A percentile compares a stretch with the other conserved stretches of the same genome.
phyloP scores from a whole-genome alignment of 768 basidiomycete species.

The Leccinum uliginosum region DNA sequence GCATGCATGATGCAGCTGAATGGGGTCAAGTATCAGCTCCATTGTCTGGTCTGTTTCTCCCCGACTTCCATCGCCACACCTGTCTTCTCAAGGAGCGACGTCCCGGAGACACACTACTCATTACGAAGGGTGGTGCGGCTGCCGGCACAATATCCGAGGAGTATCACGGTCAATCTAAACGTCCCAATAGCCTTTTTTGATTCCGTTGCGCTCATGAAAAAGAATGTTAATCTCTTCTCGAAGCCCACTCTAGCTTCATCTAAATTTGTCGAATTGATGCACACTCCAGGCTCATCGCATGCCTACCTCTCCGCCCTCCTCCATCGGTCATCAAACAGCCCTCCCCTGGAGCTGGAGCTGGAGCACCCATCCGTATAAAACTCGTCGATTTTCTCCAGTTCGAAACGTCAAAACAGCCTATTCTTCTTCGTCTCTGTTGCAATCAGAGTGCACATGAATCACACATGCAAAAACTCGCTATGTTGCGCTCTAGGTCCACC shows the following conservation, averaged over 20 bases:
- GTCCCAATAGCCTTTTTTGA: neutral
- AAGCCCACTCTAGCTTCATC: too few relatives aligned
- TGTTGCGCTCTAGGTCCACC: neutral
- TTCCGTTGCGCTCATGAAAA: neutral
- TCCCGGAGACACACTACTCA: neutral
- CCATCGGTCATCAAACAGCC: neutral
- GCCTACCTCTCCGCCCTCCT: neutral
- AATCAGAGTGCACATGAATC: neutral
- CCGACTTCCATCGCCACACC: conserved; percentile 1
- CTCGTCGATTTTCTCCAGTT: too few relatives aligned
- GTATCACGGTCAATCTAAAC: neutral
- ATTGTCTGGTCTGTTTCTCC: neutral
- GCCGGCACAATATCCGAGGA: too few relatives aligned
- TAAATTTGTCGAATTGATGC: neutral
- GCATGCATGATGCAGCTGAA: neutral
- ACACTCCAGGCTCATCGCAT: neutral
- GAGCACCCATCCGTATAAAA: too few relatives aligned
- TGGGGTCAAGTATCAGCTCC: neutral
- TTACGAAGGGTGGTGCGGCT: neutral
- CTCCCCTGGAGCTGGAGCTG: neutral
- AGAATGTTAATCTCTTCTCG: neutral
- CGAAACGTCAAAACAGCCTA: too few relatives aligned
- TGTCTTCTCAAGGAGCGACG: neutral
- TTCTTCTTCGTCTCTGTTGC: too few relatives aligned
- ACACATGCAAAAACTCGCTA: neutral